Conservation (phyloP, 2,329 filamentous ascomycete genomes). For the Periconia sp. region DNA sequence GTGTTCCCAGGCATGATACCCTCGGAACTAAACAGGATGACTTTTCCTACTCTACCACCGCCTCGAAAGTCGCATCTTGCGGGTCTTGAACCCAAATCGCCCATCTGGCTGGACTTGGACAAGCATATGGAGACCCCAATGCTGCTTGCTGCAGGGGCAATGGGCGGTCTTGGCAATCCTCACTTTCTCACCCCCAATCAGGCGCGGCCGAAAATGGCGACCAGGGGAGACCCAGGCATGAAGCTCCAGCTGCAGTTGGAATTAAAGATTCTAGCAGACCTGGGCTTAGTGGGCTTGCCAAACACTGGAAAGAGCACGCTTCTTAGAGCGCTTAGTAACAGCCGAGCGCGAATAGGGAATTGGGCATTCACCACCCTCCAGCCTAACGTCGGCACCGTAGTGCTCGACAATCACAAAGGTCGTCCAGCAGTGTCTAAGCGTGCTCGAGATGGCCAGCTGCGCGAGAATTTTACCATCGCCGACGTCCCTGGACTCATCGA, state of each 20-base stretch:
- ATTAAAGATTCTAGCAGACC: slow-evolving; percentile 91
- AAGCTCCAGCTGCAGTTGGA: slow-evolving; percentile 84
- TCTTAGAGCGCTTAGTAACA: slow-evolving; percentile 84
- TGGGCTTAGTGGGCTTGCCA: slow-evolving; percentile 91
- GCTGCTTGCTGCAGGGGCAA: slow-evolving; percentile 82
- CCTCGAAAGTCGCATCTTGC: slow-evolving; percentile 63
- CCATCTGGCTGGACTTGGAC: slow-evolving; percentile 66
- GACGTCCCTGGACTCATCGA: slow-evolving; percentile 95
- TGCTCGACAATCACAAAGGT: slow-evolving; percentile 85
- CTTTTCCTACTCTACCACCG: slow-evolving; percentile 63
- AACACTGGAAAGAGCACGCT: slow-evolving; percentile 97
- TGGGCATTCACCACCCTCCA: slow-evolving; percentile 98
- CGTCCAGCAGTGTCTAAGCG: slow-evolving; percentile 64
- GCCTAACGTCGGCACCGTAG: slow-evolving; percentile 94
- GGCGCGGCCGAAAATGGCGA: slow-evolving; percentile 83
- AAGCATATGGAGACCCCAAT: slow-evolving; percentile 82
- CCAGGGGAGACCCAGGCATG: slow-evolving; percentile 80
- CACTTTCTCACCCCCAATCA: slow-evolving; percentile 84
- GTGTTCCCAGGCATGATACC: slow-evolving; percentile 81
- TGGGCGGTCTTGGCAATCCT: slow-evolving; percentile 91
- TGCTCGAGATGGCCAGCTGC: slow-evolving; percentile 57
- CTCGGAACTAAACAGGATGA: slow-evolving; percentile 68
- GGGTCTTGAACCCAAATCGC: slow-evolving; percentile 73
- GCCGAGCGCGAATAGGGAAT: slow-evolving; percentile 84
- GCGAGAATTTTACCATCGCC: slow-evolving; percentile 88